phyloP scores from a whole-genome alignment of 768 basidiomycete species.

The Macrolepiota albuminosa region DNA sequence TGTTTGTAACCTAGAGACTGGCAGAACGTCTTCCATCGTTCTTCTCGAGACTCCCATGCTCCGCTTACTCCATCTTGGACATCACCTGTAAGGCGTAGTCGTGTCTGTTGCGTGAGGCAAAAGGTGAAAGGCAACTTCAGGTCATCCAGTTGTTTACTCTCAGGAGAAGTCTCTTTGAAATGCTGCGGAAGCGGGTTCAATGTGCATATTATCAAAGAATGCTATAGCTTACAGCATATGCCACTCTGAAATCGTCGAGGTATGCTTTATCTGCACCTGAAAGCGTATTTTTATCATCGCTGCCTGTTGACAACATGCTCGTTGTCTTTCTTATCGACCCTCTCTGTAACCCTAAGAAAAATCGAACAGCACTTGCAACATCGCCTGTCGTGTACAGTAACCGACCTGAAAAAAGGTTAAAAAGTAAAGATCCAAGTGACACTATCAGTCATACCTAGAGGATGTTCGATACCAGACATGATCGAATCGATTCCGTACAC shows the following conservation, averaged over 20 bases:
- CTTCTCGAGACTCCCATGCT: constrained; percentile 64
- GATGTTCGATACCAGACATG: constrained; percentile 71
- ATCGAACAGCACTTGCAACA: constrained; percentile 64
- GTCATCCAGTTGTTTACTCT: constrained; percentile 34
- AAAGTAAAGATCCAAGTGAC: background rate
- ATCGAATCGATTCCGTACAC: constrained; percentile 55
- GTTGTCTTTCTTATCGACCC: constrained; percentile 22
- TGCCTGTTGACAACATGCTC: constrained; percentile 7
- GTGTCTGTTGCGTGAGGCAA: constrained; percentile 53
- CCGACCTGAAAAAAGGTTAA: constrained; percentile 47
- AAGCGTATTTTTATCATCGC: constrained; percentile 20
- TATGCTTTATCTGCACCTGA: constrained; percentile 58
- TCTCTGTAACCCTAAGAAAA: constrained; percentile 72
- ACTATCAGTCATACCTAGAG: constrained; percentile 50
- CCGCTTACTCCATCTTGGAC: constrained; percentile 34
- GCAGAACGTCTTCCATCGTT: constrained; percentile 61
- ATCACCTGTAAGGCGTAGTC: constrained; percentile 53
- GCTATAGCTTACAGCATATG: constrained; percentile 61
- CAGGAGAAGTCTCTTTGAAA: constrained; percentile 54
- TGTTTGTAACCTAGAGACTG: constrained; percentile 48
- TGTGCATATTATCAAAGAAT: background rate
- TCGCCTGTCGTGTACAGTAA: constrained; percentile 90
- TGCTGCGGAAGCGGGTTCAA: constrained; percentile 46
- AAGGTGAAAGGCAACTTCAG: constrained; percentile 65
- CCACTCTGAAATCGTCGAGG: constrained; percentile 85